Conservation (phyloP, 225 moss, liverwort and hornwort genomes). For the Ulota crispa region DNA sequence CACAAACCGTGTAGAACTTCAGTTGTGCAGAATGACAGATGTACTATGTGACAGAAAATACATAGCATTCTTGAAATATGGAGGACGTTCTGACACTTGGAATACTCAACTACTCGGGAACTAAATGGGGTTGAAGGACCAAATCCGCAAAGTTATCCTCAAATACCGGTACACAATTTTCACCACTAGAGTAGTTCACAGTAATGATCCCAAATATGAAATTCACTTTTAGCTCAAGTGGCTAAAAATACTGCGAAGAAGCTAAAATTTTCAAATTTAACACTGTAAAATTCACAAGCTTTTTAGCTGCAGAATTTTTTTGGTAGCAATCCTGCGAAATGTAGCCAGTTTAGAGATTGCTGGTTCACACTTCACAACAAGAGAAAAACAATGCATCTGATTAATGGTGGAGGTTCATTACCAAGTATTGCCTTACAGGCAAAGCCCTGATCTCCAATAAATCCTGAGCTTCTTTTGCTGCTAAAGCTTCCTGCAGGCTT, state of each 20-base stretch:
- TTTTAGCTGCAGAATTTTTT: no score
- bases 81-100: background rate
- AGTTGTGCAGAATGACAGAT: no score
- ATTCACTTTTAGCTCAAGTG: no score
- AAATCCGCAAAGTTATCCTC: background rate
- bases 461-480: conserved; percentile 44
- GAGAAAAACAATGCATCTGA: no score
- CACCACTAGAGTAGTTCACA: background rate
- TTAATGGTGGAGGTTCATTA: background rate
- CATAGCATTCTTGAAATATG: no score
- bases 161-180: background rate
- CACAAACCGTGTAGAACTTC: background rate
- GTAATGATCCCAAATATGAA: no score
- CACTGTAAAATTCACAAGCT: no score
- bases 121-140: background rate
- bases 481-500: conserved; percentile 45
- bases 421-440: conserved; percentile 62
- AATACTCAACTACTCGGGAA: background rate
- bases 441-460: conserved; percentile 52
- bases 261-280: no score
- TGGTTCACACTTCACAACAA: background rate
- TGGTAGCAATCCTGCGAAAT: no score
- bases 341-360: no score
- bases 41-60: no score
- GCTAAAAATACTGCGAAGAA: no score